A percentile compares a stretch with the other conserved stretches of the same genome.
Conservation (phyloP, 768 basidiomycete genomes). For the Tricholoma sp. region DNA sequence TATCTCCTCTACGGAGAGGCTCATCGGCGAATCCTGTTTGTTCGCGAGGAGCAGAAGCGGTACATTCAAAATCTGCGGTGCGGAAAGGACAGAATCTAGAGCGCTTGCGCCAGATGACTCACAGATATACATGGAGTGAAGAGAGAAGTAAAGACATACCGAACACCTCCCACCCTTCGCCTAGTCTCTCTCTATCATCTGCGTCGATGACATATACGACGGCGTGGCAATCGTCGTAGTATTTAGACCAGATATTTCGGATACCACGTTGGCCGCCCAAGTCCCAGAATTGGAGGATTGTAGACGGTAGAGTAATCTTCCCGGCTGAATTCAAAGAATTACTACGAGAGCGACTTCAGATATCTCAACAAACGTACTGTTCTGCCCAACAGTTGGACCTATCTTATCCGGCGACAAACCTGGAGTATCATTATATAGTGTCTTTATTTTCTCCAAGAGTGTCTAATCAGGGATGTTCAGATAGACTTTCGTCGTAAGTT, state of each 20-base stretch:
- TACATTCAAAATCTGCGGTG: constrained; percentile 84
- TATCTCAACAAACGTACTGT: constrained; percentile 55
- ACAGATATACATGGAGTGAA: constrained; percentile 7
- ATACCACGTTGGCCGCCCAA: constrained; percentile 94
- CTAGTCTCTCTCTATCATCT: constrained; percentile 79
- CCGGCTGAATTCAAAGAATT: constrained; percentile 55
- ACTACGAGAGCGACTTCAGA: background rate
- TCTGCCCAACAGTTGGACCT: constrained; percentile 94
- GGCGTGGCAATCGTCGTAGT: constrained; percentile 96
- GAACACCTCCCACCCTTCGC: constrained; percentile 97
- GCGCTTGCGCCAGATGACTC: constrained; percentile 13
- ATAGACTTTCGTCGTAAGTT: background rate
- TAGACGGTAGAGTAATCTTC: constrained; percentile 88
- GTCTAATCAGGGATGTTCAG: constrained; percentile 45
- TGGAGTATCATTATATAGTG: constrained; percentile 79
- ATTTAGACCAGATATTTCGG: constrained; percentile 88
- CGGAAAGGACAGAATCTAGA: constrained; percentile 77
- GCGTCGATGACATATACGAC: constrained; percentile 96
- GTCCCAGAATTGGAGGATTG: constrained; percentile 95
- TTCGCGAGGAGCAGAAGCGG: constrained; percentile 92
- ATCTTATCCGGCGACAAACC: constrained; percentile 92
- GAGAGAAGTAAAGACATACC: constrained; percentile 47
- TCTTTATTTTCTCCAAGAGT: constrained; percentile 90
- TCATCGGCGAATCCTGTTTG: constrained; percentile 83
- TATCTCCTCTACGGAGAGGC: constrained; percentile 86